Evolutionary conservation across 2,329 filamentous ascomycete species (phyloP).

Genomic region (Dothideomycetes sp.): DNA sequence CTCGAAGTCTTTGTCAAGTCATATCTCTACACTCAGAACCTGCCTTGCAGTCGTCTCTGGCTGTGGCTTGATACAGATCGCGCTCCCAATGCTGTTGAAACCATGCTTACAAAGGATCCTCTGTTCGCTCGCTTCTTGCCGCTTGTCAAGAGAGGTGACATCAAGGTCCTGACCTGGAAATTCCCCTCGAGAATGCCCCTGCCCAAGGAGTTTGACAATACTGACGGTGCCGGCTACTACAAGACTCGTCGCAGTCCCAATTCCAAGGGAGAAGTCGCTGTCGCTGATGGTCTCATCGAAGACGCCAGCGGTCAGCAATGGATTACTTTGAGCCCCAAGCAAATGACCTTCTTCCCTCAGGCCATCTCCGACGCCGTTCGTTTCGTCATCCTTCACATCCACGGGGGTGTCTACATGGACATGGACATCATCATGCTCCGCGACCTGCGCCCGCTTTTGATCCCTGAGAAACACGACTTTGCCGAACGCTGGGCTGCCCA

Average conservation of each 20-base stretch:
- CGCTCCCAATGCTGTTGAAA: slow-evolving; percentile 40
- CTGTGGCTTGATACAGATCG: slow-evolving; percentile 48
- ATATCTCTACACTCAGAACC: slow-evolving; percentile 48
- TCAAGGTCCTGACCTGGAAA: slow-evolving; percentile 44
- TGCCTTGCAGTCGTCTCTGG: slow-evolving; percentile 45
- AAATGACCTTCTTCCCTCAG: slow-evolving; percentile 50
- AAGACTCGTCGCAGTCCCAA: slow-evolving; percentile 38
- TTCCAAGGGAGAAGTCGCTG: slow-evolving; percentile 31
- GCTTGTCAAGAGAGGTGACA: slow-evolving; percentile 45
- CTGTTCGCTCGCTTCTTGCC: slow-evolving; percentile 46
- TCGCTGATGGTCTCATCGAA: slow-evolving; percentile 45
- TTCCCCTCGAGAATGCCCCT: slow-evolving; percentile 46
- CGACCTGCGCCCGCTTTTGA: slow-evolving; percentile 45
- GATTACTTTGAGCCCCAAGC: slow-evolving; percentile 45
- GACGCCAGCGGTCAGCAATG: slow-evolving; percentile 43
- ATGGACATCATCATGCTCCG: slow-evolving; percentile 48
- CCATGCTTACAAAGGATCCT: slow-evolving; percentile 44
- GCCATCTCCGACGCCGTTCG: slow-evolving; percentile 49
- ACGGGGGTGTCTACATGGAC: slow-evolving; percentile 47
- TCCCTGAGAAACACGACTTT: slow-evolving; percentile 44
- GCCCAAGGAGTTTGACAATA: slow-evolving; percentile 39
- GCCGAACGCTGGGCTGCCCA: slow-evolving; percentile 49
- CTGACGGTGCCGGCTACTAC: slow-evolving; percentile 42
- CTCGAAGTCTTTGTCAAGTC: slow-evolving; percentile 49
- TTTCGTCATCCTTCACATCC: slow-evolving; percentile 46